Base-by-base conservation (phyloP, 495 filamentous ascomycete species). In the Penicillium lividum region DNA sequence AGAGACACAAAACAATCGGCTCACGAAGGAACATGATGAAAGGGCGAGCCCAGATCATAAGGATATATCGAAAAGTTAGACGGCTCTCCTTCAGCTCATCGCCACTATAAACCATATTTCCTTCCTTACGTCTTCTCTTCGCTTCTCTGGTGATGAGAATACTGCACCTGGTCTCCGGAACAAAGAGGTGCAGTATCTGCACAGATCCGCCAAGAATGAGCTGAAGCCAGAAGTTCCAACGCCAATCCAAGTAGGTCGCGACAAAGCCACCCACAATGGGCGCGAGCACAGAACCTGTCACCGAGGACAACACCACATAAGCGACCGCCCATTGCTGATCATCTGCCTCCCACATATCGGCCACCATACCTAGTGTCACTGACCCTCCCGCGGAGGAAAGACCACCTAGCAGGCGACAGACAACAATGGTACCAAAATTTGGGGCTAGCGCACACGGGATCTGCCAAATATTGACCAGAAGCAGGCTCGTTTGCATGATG, bases 291-390 rank as follows among this genome's bases (percentile, higher is more conserved):
- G 89, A 89, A 15, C 89, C 89, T 44, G 82, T 82, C n/a, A 92
- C 89, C 0, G 87, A 91, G 2, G 87, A 89, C 59, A 93, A 80
- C n/a, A 91, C 88, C 55, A 91, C 82, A 59, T 78, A 92, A 0
- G 89, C 88, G 25, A 91, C 85, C 1, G 87, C 89, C 44, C 69
- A 78, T 42, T 74, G 70, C 66, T 92, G 89, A 11, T 80, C 76
- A 56, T 90, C 82, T 4, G 88, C 69, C 59, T 91, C 86, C 77
- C 83, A 93, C 79, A 92, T 82, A 62, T 93, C 90, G 28, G 90
- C 89, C n/a, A 91, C 83, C 87, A 93, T 90, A 16, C 89, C 89
- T 1, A 93, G 81, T 0, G 90, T 93, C 53, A 93, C 89, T 22
- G 87, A 91, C 36, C 90, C 90, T 36, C 90, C 90, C 5, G 90